These are phyloP conservation scores for Salix dunnii DNA, from an alignment of 345 rosid genomes.

Conservation along the genomic window DNA sequence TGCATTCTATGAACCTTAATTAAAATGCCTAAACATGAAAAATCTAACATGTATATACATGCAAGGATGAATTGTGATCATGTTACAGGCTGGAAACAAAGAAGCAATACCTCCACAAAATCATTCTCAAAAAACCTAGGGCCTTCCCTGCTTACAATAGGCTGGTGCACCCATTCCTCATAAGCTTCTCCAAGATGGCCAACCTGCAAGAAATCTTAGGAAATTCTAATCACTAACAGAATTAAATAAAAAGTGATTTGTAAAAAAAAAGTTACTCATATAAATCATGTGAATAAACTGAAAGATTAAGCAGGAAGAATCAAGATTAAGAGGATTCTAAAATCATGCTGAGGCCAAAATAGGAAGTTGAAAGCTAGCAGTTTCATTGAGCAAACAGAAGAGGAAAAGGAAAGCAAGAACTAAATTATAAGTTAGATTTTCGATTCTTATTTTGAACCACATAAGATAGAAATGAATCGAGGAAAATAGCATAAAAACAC, in stretches of 20 bases:
- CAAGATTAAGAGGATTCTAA: too few relatives aligned
- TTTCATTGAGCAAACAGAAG: neutral
- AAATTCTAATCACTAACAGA: constrained; percentile 6
- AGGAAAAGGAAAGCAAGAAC: neutral
- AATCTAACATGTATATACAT: neutral
- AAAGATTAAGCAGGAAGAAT: too few relatives aligned
- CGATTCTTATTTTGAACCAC: too few relatives aligned
- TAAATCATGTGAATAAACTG: too few relatives aligned
- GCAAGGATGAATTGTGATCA: neutral
- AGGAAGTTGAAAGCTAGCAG: neutral
- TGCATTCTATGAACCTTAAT: neutral
- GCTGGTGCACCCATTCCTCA: constrained; percentile 98
- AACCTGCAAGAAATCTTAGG: constrained; percentile 46
- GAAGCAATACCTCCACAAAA: constrained; percentile 71
- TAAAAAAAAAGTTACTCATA: neutral
- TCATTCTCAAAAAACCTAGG: constrained; percentile 90
- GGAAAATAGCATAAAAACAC: neutral
- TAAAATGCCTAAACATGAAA: neutral
- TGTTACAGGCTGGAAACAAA: neutral
- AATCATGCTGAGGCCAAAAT: too few relatives aligned
- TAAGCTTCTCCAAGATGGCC: constrained; percentile 96
- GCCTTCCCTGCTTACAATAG: constrained; percentile 82
- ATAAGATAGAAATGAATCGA: too few relatives aligned
- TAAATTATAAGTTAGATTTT: too few relatives aligned
- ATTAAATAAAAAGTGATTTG: neutral